phyloP scores from a whole-genome alignment of 1,284 basidiomycete species.

The Sporisorium exsertum region DNA sequence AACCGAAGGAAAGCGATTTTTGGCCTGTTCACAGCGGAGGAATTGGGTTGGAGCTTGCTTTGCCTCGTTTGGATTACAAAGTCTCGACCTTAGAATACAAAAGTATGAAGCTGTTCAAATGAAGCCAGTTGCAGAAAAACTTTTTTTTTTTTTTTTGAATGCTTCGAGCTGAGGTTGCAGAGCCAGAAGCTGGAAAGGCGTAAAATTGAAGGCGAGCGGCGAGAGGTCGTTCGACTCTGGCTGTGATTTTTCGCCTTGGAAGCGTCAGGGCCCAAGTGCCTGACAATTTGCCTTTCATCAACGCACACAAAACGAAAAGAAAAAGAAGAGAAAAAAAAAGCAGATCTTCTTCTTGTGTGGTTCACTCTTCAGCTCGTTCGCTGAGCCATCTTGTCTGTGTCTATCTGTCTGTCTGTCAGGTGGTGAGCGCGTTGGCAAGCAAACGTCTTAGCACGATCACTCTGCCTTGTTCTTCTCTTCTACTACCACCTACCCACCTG shows the following conservation, averaged over 20 bases:
- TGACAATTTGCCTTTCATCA: not conserved
- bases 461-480: constrained; percentile 7
- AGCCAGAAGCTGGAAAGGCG: constrained; percentile 4
- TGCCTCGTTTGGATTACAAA: constrained; percentile 14
- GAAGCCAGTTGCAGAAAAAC: constrained; percentile 13
- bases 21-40: not conserved
- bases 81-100: not conserved
- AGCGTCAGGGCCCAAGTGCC: constrained; percentile 7
- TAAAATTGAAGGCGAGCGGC: constrained; percentile 9
- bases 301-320: not conserved
- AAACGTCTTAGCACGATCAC: constrained; percentile 22
- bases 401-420: not conserved
- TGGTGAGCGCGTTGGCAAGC: not conserved
- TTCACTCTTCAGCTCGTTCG: constrained; percentile 13
- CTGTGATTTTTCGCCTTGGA: not conserved
- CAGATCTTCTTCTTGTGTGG: constrained; percentile 38
- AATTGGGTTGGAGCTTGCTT: not conserved
- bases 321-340: constrained; percentile 12
- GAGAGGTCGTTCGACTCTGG: constrained; percentile 7
- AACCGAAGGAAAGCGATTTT: constrained; percentile 3
- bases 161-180: not conserved
- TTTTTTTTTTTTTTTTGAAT: constrained; percentile 7
- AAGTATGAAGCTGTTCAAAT: not conserved
- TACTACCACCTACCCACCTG: constrained; percentile 43
- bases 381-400: not conserved